Conservation (phyloP, 495 filamentous ascomycete genomes). For the Daldinia grandis region DNA sequence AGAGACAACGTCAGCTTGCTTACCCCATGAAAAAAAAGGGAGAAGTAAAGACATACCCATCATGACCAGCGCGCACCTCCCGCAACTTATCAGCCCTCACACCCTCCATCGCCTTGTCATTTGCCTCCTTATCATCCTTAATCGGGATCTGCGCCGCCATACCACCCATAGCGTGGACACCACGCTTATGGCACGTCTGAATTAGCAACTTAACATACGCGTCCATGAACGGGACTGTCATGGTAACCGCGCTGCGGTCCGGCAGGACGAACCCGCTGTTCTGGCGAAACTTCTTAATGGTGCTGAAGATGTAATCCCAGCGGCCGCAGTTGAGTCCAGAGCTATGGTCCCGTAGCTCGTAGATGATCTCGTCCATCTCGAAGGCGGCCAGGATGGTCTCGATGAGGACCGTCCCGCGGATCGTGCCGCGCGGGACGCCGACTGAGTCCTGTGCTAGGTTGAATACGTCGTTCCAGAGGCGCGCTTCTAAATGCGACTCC, state of each 20-base stretch:
- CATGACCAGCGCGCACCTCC: constrained; percentile 94
- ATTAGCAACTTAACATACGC: constrained; percentile 95
- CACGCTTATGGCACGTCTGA: constrained; percentile 94
- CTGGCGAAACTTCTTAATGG: constrained; percentile 99
- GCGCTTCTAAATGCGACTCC: constrained; percentile 96
- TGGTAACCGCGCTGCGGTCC: constrained; percentile 89
- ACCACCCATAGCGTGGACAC: constrained; percentile 98
- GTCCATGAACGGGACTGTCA: constrained; percentile 99
- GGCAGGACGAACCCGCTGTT: constrained; percentile 93
- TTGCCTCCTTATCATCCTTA: constrained; percentile 89
- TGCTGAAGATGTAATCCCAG: constrained; percentile 99
- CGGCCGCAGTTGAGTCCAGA: constrained; percentile 97
- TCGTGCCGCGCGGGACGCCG: constrained; percentile 87
- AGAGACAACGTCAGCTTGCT: constrained; percentile 14
- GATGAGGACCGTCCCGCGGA: constrained; percentile 94
- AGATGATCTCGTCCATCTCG: constrained; percentile 99
- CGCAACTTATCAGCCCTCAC: constrained; percentile 96
- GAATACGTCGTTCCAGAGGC: constrained; percentile 99
- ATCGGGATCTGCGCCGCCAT: constrained; percentile 99
- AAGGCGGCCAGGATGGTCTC: constrained; percentile 99
- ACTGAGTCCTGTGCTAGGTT: constrained; percentile 95
- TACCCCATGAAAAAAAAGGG: not conserved
- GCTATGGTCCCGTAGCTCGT: constrained; percentile 96
- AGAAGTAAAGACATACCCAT: constrained; percentile 63
- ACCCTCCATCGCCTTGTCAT: constrained; percentile 92